These are phyloP conservation scores for Adansonia grandidieri DNA, from an alignment of 441 rosid species.

Conservation along the genomic window DNA sequence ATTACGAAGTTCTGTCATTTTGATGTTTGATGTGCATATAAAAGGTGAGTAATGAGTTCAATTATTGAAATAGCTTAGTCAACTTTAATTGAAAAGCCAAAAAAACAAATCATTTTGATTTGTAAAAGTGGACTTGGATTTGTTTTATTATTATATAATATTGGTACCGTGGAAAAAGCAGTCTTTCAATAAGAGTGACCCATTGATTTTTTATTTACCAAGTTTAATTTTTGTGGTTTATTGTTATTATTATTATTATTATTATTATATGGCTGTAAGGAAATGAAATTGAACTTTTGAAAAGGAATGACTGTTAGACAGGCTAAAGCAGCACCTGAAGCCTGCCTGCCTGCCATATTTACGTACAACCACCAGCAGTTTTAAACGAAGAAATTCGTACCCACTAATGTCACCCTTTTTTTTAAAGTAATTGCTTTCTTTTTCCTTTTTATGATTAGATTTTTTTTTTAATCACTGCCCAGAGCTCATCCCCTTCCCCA, in stretches of 20 bases:
- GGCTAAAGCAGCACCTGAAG: not conserved
- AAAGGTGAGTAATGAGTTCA: too few species aligned
- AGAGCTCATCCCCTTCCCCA: too few species aligned
- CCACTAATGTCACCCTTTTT: not conserved
- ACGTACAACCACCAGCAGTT: not conserved
- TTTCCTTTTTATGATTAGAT: too few species aligned
- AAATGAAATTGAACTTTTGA: not conserved
- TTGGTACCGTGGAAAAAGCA: not conserved
- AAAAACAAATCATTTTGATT: not conserved
- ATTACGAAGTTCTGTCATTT: too few species aligned
- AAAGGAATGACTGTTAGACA: not conserved
- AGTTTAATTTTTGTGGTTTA: not conserved
- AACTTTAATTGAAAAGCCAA: constrained; percentile 39
- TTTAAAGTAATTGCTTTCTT: not conserved
- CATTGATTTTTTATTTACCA: not conserved
- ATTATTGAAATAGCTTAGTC: constrained; percentile 11
- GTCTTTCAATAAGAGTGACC: constrained; percentile 1
- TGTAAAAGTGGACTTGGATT: not conserved
- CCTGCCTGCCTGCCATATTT: not conserved
- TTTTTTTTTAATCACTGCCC: too few species aligned
- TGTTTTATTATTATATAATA: too few species aligned
- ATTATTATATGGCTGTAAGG: not conserved
- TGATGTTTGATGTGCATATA: too few species aligned
- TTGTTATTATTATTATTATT: too few species aligned
- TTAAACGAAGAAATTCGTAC: not conserved